Base-by-base conservation (phyloP, 2,329 filamentous ascomycete genomes). In the Aschersonia sp. region DNA sequence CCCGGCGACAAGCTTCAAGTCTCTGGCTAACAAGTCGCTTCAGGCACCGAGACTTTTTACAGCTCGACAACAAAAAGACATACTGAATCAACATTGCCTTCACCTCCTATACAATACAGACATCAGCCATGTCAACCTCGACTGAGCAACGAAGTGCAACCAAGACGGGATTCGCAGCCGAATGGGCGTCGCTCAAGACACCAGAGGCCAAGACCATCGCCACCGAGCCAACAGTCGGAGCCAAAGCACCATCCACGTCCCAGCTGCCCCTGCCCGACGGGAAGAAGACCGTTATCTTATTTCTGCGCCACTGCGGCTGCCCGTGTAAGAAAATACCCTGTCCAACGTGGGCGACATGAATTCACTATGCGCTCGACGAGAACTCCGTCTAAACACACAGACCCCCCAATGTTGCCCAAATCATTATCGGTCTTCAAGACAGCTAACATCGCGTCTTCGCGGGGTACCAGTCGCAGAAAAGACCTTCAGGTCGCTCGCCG, bases 231-330 rank as follows among this genome's bases (percentile, higher is more conserved):
- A 60, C 68, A 47, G 64, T 78, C 31, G 79, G 77, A 51, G 60
- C 69, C 35, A 66, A 69, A 51, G 80, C 80, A 1, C 82, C 81
- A 1, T 67, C 66, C 5, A 70, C 75, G 31, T 53, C 67, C 30
- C 68, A 71, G 50, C 64, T 85, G 5, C 58, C 59, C 5, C 61
- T 84, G n/a, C 72, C 75, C 1, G 62, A 68, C 42, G 64, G 66
- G 30, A 78, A 75, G 55, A 77, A 78, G 1, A 76, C 74, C 0
- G 59, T 88, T 1, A 64, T 88, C 28, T 72, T 78, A 12, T 88
- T 88, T 56, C 69, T 88, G 5, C 71, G 84, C 35, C 82, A 87
- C 60, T 87, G 82, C 59, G 84, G 83, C 35, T 85, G 82, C 65
- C 83, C 83, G 9, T 85, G 83, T 84, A 72, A 59, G 73, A 38